These are phyloP conservation scores for Brassica incana DNA, from an alignment of 345 rosid genomes.

Conservation along the genomic window DNA sequence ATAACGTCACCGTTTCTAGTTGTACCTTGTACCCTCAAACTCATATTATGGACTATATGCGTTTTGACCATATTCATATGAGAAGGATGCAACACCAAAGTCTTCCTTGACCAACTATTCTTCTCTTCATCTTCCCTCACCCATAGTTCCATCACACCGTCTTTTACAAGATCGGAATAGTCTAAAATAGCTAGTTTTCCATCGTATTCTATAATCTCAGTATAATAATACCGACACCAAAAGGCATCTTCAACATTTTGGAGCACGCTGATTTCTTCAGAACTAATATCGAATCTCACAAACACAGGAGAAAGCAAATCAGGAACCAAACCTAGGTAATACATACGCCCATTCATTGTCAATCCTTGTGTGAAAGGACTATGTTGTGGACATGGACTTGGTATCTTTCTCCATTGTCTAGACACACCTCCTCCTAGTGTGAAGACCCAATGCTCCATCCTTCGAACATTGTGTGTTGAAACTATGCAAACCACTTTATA, in stretches of 20 bases:
- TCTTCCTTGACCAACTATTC: background rate
- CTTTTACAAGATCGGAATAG: background rate
- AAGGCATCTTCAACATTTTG: background rate
- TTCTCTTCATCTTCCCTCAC: background rate
- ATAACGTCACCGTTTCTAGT: constrained; percentile 6
- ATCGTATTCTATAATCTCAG: background rate
- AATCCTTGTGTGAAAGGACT: background rate
- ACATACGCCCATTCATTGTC: background rate
- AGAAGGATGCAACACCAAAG: background rate
- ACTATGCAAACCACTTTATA: background rate
- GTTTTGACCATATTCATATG: background rate
- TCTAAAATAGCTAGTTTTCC: background rate
- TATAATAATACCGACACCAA: background rate
- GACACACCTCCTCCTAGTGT: background rate
- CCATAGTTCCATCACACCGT: background rate
- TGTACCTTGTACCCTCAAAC: background rate
- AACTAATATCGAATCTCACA: background rate
- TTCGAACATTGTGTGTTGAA: background rate
- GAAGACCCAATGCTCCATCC: background rate
- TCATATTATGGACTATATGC: background rate
- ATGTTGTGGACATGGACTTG: background rate
- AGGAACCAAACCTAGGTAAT: background rate
- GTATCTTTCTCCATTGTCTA: background rate
- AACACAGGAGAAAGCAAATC: background rate
- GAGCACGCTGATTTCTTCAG: background rate